Conservation (phyloP, 495 filamentous ascomycete genomes). For the Annulohypoxylon nitens region DNA sequence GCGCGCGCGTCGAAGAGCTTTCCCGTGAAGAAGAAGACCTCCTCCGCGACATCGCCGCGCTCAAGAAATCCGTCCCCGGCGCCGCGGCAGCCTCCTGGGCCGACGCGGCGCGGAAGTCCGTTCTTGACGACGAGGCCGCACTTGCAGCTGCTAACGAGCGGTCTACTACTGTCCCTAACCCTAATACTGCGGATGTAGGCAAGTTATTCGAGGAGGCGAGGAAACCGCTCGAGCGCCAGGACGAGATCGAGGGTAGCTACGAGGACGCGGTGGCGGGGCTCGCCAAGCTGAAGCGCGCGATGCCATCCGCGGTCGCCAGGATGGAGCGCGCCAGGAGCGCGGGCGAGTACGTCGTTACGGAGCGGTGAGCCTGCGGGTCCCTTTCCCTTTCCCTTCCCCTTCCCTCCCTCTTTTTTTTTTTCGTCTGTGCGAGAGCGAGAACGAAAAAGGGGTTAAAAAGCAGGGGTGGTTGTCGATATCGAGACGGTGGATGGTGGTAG, state of each 20-base stretch:
- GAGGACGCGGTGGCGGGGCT: conserved; percentile 65
- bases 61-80: conserved; percentile 79
- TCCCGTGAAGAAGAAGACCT: conserved; percentile 79
- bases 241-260: conserved; percentile 65
- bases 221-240: conserved; percentile 60
- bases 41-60: conserved; percentile 76
- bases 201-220: conserved; percentile 24
- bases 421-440: neutral
- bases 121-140: conserved; percentile 64
- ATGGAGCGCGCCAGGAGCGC: conserved; percentile 81
- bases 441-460: neutral
- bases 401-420: neutral
- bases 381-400: too few species aligned
- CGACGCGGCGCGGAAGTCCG: conserved; percentile 59
- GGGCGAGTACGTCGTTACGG: conserved; percentile 68
- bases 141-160: conserved; percentile 51
- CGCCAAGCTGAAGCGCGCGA: conserved; percentile 66
- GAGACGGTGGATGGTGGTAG: neutral
- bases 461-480: neutral
- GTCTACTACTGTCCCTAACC: neutral
- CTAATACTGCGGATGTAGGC: conserved; percentile 25
- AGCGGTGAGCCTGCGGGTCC: conserved; percentile 47
- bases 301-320: conserved; percentile 79
- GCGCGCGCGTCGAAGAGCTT: conserved; percentile 73
- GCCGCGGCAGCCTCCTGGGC: conserved; percentile 70